These are phyloP conservation scores for Babesia divergens DNA, from an alignment of 169 alveolate species.

Conservation along the genomic window DNA sequence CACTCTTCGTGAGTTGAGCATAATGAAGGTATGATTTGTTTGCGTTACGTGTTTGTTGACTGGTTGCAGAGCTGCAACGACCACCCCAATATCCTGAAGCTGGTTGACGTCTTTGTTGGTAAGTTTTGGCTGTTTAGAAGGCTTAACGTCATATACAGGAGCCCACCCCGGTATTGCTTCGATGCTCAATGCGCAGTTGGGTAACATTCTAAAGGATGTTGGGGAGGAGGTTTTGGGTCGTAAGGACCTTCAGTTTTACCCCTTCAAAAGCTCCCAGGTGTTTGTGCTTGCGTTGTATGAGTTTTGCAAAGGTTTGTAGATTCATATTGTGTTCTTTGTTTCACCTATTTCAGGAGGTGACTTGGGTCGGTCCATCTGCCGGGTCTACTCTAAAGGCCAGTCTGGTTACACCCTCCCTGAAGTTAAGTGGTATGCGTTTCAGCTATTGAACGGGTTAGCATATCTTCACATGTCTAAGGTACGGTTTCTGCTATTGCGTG, in stretches of 20 bases:
- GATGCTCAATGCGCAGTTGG: conserved; percentile 37
- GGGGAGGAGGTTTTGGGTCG: neutral
- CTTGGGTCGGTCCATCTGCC: conserved; percentile 49
- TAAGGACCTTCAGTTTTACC: conserved; percentile 48
- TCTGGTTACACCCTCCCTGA: conserved; percentile 74
- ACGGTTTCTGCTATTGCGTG: neutral
- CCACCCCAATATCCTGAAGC: conserved; percentile 73
- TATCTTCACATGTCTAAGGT: conserved; percentile 91
- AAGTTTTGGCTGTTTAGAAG: neutral
- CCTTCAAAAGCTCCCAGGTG: conserved; percentile 65
- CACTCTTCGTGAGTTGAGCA: conserved; percentile 82
- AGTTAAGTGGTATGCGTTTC: conserved; percentile 87
- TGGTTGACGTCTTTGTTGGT: conserved; percentile 75
- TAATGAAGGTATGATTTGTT: conserved; percentile 72
- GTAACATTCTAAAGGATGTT: conserved; percentile 17
- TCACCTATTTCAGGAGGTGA: conserved; percentile 50
- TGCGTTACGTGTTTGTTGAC: neutral
- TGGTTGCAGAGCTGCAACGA: conserved; percentile 58
- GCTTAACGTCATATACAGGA: conserved; percentile 2
- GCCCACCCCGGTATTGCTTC: conserved; percentile 43
- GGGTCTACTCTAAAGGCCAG: conserved; percentile 43
- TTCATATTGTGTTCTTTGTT: neutral
- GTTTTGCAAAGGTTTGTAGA: conserved; percentile 76
- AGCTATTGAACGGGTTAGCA: conserved; percentile 93
- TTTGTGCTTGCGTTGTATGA: conserved; percentile 83